Conservation (phyloP, 306 rosid genomes). For the Hippophae tibetana region DNA sequence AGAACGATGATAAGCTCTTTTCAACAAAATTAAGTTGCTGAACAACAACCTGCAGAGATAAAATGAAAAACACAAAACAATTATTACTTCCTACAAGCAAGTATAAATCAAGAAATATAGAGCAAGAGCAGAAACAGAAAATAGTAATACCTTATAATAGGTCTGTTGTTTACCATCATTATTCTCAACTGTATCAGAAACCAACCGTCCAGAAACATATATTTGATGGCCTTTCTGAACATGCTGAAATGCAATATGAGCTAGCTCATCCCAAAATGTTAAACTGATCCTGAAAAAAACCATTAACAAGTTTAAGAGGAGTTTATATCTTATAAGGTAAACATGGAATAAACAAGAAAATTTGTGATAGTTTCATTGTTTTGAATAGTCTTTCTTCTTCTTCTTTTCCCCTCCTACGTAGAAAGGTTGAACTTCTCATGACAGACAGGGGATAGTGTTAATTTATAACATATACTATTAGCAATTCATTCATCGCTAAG, state of each 20-base stretch:
- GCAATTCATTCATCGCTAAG: too few species aligned
- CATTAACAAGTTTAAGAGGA: neutral
- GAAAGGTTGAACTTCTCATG: too few species aligned
- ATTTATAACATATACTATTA: too few species aligned
- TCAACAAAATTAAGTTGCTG: conserved; percentile 82
- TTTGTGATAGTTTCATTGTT: neutral
- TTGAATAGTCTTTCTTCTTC: too few species aligned
- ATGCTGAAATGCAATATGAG: conserved; percentile 66
- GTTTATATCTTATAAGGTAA: neutral
- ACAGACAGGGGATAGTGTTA: too few species aligned
- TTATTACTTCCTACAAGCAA: too few species aligned
- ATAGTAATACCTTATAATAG: conserved; percentile 63
- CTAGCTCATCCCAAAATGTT: conserved; percentile 90
- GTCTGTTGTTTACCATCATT: conserved; percentile 69
- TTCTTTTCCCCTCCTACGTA: too few species aligned
- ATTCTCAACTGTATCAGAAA: conserved; percentile 58
- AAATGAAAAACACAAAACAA: too few species aligned
- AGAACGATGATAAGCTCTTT: conserved; percentile 26
- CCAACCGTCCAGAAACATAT: conserved; percentile 68
- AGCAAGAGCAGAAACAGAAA: too few species aligned
- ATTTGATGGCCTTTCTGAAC: conserved; percentile 67
- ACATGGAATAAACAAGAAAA: neutral
- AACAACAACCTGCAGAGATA: conserved; percentile 31
- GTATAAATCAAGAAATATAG: too few species aligned
- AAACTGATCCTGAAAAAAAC: conserved; percentile 45